phyloP scores from a whole-genome alignment of 1,284 basidiomycete species.

The Cutaneotrichosporon sp. region DNA sequence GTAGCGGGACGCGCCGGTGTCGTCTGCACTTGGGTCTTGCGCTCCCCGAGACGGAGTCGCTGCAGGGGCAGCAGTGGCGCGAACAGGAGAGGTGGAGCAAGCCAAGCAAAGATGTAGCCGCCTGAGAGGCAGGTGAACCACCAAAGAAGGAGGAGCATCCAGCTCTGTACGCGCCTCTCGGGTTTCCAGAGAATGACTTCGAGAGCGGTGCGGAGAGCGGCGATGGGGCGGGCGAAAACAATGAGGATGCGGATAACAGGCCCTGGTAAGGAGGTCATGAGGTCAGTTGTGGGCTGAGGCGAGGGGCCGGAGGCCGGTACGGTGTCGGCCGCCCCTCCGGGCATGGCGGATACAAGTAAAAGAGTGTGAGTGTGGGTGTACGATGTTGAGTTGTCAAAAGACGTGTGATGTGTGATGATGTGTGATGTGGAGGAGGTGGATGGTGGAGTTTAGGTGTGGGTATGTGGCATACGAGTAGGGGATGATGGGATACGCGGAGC shows the following conservation, averaged over 20 bases:
- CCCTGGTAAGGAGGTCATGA: slow-evolving; percentile 43
- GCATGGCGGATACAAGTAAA: slow-evolving; percentile 3
- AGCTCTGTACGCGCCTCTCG: slow-evolving; percentile 60
- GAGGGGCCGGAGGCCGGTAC: background rate
- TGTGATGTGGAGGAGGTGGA: background rate
- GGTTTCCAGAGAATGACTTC: slow-evolving; percentile 63
- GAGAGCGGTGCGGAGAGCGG: slow-evolving; percentile 51
- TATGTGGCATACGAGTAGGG: too few relatives aligned
- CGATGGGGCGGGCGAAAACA: slow-evolving; percentile 55
- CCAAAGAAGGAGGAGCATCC: slow-evolving; percentile 64
- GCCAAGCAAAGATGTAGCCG: slow-evolving; percentile 54
- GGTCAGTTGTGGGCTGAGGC: slow-evolving; percentile 22
- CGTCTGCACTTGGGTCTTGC: slow-evolving; percentile 1
- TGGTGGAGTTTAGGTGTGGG: background rate
- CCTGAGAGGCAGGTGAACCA: slow-evolving; percentile 70
- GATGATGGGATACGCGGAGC: background rate
- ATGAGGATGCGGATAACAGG: slow-evolving; percentile 47
- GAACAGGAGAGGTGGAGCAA: slow-evolving; percentile 43
- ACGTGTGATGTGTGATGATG: background rate
- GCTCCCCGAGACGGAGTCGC: slow-evolving; percentile 48
- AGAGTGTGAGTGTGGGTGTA: background rate
- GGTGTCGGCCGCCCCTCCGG: slow-evolving; percentile 1
- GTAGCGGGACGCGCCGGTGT: slow-evolving; percentile 52
- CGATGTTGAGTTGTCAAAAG: background rate
- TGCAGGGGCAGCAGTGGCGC: slow-evolving; percentile 31